These are phyloP conservation scores for Sinapis alba DNA, from an alignment of 441 rosid species.

Conservation along the genomic window DNA sequence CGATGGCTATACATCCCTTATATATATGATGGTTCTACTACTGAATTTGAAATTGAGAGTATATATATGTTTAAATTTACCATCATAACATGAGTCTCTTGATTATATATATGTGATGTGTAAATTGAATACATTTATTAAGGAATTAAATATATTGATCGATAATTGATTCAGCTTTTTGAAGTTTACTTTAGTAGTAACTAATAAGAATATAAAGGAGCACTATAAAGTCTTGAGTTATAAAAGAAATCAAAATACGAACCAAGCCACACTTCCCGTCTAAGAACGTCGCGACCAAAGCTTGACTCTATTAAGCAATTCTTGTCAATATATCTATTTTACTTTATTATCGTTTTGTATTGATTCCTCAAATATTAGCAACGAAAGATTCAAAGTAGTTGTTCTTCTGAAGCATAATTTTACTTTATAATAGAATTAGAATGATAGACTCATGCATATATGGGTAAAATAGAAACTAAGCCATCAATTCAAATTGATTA, in stretches of 20 bases:
- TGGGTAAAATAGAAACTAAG: background rate
- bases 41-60: too few relatives aligned
- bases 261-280: conserved; percentile 34
- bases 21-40: too few relatives aligned
- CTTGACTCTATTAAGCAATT: conserved; percentile 2
- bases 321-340: background rate
- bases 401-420: background rate
- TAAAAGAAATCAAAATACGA: conserved; percentile 5
- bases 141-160: background rate
- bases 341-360: conserved; percentile 5
- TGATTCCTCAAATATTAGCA: conserved; percentile 19
- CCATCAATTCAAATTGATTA: background rate
- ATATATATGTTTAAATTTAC: too few relatives aligned
- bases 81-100: background rate
- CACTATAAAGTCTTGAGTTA: conserved; percentile 18
- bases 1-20: background rate
- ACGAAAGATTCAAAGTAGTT: background rate
- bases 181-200: conserved; percentile 4
- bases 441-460: background rate
- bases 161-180: conserved; percentile 30
- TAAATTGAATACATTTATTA: background rate
- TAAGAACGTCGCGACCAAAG: conserved; percentile 25
- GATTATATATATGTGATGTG: background rate
- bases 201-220: conserved; percentile 22
- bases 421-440: background rate